phyloP scores from a whole-genome alignment of 805 yeast species.

The Isabelozyma rhagii region DNA sequence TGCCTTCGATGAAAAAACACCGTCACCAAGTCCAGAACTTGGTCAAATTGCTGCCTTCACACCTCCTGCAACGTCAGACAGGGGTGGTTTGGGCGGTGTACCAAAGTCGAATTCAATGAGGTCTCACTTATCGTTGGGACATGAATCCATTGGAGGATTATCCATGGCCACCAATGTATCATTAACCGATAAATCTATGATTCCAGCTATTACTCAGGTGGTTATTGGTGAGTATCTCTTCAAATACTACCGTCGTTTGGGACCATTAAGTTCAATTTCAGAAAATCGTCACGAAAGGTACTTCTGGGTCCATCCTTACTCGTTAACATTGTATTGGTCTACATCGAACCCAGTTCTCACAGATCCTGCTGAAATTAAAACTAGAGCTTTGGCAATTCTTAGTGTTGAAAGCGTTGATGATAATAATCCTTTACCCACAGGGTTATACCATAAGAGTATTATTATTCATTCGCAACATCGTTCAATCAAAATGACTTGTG shows the following conservation, averaged over 20 bases:
- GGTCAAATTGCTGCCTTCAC: slow-evolving; percentile 4
- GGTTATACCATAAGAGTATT: slow-evolving; percentile 81
- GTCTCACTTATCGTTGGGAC: slow-evolving; percentile 26
- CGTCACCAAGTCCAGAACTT: slow-evolving; percentile 12
- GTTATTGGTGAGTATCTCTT: slow-evolving; percentile 88
- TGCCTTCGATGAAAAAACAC: slow-evolving; percentile 8
- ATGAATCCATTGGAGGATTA: slow-evolving; percentile 30
- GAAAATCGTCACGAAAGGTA: slow-evolving; percentile 85
- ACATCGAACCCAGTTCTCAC: slow-evolving; percentile 71
- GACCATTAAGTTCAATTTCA: slow-evolving; percentile 69
- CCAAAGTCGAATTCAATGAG: slow-evolving; percentile 20
- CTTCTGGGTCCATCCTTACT: slow-evolving; percentile 96
- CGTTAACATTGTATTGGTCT: slow-evolving; percentile 88
- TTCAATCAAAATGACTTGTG: slow-evolving; percentile 76
- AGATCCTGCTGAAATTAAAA: slow-evolving; percentile 62
- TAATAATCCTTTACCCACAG: slow-evolving; percentile 84
- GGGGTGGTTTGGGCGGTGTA: slow-evolving; percentile 1
- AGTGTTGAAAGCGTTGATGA: slow-evolving; percentile 80
- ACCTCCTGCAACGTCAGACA: slow-evolving; percentile 13
- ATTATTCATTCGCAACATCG: slow-evolving; percentile 67
- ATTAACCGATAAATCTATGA: slow-evolving; percentile 65
- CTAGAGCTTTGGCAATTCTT: slow-evolving; percentile 76
- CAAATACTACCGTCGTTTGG: slow-evolving; percentile 79
- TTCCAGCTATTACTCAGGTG: slow-evolving; percentile 85
- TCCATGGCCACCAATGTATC: slow-evolving; percentile 63